phyloP scores from a whole-genome alignment of 2,329 filamentous ascomycete genomes.

The Teratosphaeria nubilosa region DNA sequence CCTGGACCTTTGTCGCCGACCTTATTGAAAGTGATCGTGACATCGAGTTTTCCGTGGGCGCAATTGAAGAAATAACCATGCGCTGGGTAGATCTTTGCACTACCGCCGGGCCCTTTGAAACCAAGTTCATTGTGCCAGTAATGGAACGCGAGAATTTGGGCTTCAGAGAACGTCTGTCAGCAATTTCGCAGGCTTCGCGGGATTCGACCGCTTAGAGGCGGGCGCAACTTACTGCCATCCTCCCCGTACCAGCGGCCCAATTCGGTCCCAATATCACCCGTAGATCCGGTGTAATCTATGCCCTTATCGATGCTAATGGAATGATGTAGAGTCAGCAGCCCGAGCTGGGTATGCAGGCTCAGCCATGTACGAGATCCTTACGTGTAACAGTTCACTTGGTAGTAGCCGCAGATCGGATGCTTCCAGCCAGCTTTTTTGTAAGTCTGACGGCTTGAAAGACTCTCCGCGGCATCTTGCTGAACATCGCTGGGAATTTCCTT shows the following conservation, averaged over 20 bases:
- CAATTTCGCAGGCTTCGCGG: not conserved
- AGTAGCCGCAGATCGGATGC: not conserved
- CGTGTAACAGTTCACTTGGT: not conserved
- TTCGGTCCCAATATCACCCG: not conserved
- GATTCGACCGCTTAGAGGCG: not conserved
- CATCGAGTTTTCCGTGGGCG: not conserved
- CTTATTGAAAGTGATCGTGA: not conserved
- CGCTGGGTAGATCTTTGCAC: not conserved
- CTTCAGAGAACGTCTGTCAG: not conserved
- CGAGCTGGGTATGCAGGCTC: not conserved
- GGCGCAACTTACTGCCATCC: not conserved
- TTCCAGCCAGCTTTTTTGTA: not conserved
- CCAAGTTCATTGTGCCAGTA: not conserved
- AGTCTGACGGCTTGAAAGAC: not conserved
- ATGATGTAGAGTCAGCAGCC: not conserved
- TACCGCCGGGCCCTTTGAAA: not conserved
- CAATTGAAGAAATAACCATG: not conserved
- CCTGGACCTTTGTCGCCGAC: not conserved
- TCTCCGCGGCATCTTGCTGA: not conserved
- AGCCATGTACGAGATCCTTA: not conserved
- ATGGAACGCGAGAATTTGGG: not conserved
- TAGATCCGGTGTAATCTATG: not conserved
- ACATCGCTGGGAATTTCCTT: not conserved
- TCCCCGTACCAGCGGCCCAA: not conserved
- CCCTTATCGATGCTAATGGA: not conserved